These are phyloP conservation scores for Trichoderma atroviride DNA, from an alignment of 2,329 filamentous ascomycete species.

Conservation along the genomic window DNA sequence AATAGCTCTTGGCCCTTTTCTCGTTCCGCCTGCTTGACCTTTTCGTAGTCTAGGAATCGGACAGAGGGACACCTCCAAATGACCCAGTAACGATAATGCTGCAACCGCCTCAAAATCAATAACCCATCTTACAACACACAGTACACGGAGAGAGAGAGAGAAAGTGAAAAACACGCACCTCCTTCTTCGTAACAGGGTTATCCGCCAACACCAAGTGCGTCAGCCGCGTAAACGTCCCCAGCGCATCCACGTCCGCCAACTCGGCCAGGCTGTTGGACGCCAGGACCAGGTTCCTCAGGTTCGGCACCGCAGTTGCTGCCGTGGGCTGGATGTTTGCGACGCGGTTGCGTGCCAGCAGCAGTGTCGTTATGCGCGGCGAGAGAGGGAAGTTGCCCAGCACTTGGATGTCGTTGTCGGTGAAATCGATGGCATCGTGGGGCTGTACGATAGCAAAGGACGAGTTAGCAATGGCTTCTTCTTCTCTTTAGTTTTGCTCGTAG, in stretches of 20 bases:
- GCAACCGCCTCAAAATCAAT: neutral
- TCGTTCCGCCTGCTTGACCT: conserved; percentile 86
- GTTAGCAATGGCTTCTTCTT: neutral
- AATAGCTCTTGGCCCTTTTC: conserved; percentile 78
- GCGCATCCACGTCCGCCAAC: conserved; percentile 83
- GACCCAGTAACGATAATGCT: conserved; percentile 93
- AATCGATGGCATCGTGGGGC: conserved; percentile 96
- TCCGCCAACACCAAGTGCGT: conserved; percentile 81
- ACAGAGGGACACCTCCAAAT: conserved; percentile 84
- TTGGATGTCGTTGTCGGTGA: conserved; percentile 97
- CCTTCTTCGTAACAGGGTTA: conserved; percentile 89
- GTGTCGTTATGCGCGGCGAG: conserved; percentile 81
- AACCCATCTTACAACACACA: neutral
- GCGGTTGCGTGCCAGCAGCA: conserved; percentile 88
- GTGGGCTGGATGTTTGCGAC: conserved; percentile 78
- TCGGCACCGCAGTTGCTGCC: conserved; percentile 75
- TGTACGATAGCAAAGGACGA: conserved; percentile 41
- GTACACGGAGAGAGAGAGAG: conserved; percentile 14
- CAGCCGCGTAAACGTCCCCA: conserved; percentile 68
- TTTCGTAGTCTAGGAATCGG: conserved; percentile 88
- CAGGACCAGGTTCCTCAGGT: conserved; percentile 78
- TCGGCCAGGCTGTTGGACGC: conserved; percentile 81
- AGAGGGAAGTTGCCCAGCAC: conserved; percentile 90
- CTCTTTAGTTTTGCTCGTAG: neutral
- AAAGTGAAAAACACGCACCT: conserved; percentile 60